Evolutionary conservation across 805 yeast genomes (phyloP).

Genomic region (Yamadazyma laniorum): DNA sequence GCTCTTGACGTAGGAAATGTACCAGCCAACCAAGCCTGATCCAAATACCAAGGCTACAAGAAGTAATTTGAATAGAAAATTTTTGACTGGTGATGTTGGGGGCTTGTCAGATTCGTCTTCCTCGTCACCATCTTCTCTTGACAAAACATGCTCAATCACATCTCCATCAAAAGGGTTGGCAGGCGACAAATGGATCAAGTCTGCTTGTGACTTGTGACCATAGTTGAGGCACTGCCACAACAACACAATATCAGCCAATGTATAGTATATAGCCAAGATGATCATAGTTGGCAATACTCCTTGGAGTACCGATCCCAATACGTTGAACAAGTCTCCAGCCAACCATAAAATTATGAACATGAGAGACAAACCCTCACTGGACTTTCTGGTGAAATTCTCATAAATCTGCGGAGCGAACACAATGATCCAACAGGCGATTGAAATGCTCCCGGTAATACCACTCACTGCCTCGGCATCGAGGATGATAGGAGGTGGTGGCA

Average conservation of each 20-base stretch:
- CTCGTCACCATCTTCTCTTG: constrained; percentile 34
- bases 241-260: constrained; percentile 83
- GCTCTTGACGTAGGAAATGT: constrained; percentile 54
- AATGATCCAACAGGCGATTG: constrained; percentile 96
- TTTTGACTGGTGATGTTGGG: constrained; percentile 12
- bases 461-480: constrained; percentile 69
- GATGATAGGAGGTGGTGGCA: constrained; percentile 63
- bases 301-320: constrained; percentile 85
- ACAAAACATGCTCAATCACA: constrained; percentile 59
- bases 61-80: constrained; percentile 29
- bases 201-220: constrained; percentile 60
- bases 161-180: constrained; percentile 81
- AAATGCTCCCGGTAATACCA: constrained; percentile 82
- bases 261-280: constrained; percentile 86
- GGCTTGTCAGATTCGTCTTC: constrained; percentile 25
- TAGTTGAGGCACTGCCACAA: constrained; percentile 81
- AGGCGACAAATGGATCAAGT: constrained; percentile 79
- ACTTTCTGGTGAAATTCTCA: constrained; percentile 81
- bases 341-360: constrained; percentile 88
- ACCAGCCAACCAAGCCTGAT: constrained; percentile 89
- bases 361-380: constrained; percentile 86
- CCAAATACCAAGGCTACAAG: constrained; percentile 67
- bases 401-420: constrained; percentile 97
- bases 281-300: constrained; percentile 94
- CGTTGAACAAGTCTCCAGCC: constrained; percentile 90